Base-by-base conservation (phyloP, 352 stramenopile genomes). In the Pythium brassicae region DNA sequence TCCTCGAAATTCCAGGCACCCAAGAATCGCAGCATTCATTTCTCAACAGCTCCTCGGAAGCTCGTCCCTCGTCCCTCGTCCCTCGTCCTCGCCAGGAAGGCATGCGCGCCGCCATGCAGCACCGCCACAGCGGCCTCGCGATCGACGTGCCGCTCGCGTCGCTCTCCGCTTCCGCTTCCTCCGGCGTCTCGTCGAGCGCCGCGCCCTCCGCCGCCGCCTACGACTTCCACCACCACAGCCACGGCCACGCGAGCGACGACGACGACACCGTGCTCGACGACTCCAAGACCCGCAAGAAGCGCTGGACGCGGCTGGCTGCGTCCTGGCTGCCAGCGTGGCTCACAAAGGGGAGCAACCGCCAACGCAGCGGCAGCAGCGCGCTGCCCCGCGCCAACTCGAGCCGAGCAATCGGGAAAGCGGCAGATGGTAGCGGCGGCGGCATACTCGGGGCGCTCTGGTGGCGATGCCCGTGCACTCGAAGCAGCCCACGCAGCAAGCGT, bases 131-230 rank as follows among this genome's bases (percentile, higher is more conserved):
- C 26, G n/a, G 25, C 32, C n/a, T 55, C 15, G 34, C 50, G 39
- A 55, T 55, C 39, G 39, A 55, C 29, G 34, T 55, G 32, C 39
- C 39, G 34, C 39, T 46, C 22, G 27, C 50, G 23, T 26, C 46
- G 26, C 46, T 39, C 46, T 20, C 46, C 4, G 20, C 44, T 3
- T 27, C 11, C 9, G 3, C 25, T 2, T 25, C 46, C 12, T 8
- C 46, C 11, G 23, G n/a, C n/a, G n/a, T n/a, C n/a, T n/a, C n/a
- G n/a, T n/a, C n/a, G n/a, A n/a, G n/a, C n/a, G n/a, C n/a, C n/a
- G n/a, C n/a, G n/a, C n/a, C 46, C 27, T n/a, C 25, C 2, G 11
- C 46, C 4, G 12, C 46, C 12, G 27, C n/a, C 23, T 40, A 32
- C 12, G 43, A 23, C 19, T 3, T 19, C 46, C 46, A 25, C 25